phyloP scores from a whole-genome alignment of 2,329 filamentous ascomycete genomes.

The Fusarium globosum region DNA sequence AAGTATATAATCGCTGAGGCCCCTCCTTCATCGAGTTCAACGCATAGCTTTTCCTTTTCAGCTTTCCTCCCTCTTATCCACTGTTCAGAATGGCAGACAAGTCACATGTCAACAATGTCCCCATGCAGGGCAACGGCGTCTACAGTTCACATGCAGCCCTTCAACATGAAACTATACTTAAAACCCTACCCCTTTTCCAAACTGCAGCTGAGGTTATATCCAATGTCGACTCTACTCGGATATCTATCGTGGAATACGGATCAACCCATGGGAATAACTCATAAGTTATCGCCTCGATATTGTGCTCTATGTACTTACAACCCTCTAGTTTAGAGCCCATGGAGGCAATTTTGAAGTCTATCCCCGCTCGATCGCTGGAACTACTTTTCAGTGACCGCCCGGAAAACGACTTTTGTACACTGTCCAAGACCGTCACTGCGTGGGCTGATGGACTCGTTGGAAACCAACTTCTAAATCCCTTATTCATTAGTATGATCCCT shows the following conservation, averaged over 20 bases:
- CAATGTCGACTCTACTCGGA: background rate
- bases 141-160: background rate
- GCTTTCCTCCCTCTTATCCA: background rate
- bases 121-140: background rate
- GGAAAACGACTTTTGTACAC: background rate
- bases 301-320: background rate
- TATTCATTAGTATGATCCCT: background rate
- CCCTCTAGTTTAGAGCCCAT: background rate
- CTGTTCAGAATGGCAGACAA: background rate
- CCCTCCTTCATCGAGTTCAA: background rate
- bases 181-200: background rate
- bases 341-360: background rate
- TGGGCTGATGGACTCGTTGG: background rate
- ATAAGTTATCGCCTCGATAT: background rate
- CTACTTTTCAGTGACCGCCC: background rate
- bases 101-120: background rate
- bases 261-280: conserved; percentile 4
- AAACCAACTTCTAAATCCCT: rapidly evolving
- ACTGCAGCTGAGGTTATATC: background rate
- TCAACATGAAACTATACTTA: background rate
- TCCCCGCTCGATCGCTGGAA: background rate
- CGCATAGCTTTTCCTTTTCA: background rate
- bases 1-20: background rate
- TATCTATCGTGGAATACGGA: background rate
- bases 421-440: background rate